Evolutionary conservation across 345 rosid species (phyloP), one percentile per base, ranked within the genome.

Genomic region (Anastatica hierochuntica): DNA sequence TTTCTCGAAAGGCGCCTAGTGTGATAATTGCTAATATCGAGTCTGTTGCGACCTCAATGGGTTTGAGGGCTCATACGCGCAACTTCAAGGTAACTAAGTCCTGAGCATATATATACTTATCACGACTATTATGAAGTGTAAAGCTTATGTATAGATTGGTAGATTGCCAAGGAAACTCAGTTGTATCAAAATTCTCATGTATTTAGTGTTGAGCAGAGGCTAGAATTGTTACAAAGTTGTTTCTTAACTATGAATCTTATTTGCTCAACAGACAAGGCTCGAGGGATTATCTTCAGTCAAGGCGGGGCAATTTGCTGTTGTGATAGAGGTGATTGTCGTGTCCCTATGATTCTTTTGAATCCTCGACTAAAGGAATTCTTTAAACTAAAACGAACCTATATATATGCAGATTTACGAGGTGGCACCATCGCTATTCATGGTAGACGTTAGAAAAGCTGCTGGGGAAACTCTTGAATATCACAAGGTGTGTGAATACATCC

Each of bases 341-440:
- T 20, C 18, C 2, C 24, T 15, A 14, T 67, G 36, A 17, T 39
- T 55, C 38, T 35, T 12, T 17, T 56, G 24, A 43, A 43, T n/a
- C 39, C 14, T 14, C 47, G 14, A 14, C 1, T 14, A 10, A 36
- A 38, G 27, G 12, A 29, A 13, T 31, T n/a, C n/a, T n/a, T n/a
- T n/a, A n/a, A n/a, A n/a, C 8, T 7, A 13, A 56, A 42, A 33
- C 14, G 8, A 56, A 50, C 38, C n/a, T n/a, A n/a, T n/a, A 5
- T 38, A 30, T 40, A 42, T 44, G 34, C 38, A 92, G 98, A 72
- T 84, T 53, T 92, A 49, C 54, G 94, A 92, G 79, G 95, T 90
- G 60, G 98, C 95, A 15, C 92, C 90, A 11, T 76, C 88, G 2
- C 88, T 92, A 50, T 87, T 84, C 84, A 87, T 87, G 98, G 83